Base-by-base conservation (phyloP, 805 yeast genomes). In the Candida sithepensis region DNA sequence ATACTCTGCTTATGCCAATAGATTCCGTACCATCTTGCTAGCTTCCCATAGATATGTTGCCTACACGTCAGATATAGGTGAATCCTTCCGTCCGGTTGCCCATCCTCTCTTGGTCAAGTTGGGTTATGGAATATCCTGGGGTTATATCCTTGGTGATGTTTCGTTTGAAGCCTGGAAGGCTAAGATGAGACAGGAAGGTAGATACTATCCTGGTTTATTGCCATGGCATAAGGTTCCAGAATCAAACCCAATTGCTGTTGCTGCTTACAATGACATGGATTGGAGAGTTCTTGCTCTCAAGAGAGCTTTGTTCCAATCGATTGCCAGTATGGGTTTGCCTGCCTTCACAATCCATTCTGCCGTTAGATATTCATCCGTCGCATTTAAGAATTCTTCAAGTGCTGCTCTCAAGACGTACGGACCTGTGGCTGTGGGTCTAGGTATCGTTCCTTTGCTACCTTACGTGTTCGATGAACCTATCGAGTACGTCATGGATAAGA, bases 321-420 rank as follows among this genome's bases (percentile, higher is more conserved):
- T 88, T 52, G 96, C 96, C 2, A 81, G 88, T 40, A 88, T 87
- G 94, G 92, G 88, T 14, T 72, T 87, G 38, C 96, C 96, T 9
- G 95, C 95, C 2, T 81, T 86, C 65, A 87, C 96, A 4, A 87
- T 87, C 57, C 96, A 87, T 63, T 74, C 85, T 2, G 71, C 83
- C 4, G 96, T 87, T 37, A 74, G 84, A 54, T 85, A 86, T 60
- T 79, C 89, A 1, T 82, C 88, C 2, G 47, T 69, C 19, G 66
- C 81, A 26, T 79, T 88, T 63, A 82, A 82, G 63, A 80, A 82
- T 61, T 64, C 76, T 44, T 68, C 71, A 41, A 73, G 71, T 49
- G 71, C 72, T 46, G 48, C 67, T 1, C 44, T 87, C 49, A 78
- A 77, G 57, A 71, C 81, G 0, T 85, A 78, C 64, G 91, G 91